Percentiles rank a stretch among this genome's conserved stretches.
These are phyloP conservation scores for Talaromyces proteolyticus DNA, from an alignment of 495 filamentous ascomycete species.

Conservation along the genomic window DNA sequence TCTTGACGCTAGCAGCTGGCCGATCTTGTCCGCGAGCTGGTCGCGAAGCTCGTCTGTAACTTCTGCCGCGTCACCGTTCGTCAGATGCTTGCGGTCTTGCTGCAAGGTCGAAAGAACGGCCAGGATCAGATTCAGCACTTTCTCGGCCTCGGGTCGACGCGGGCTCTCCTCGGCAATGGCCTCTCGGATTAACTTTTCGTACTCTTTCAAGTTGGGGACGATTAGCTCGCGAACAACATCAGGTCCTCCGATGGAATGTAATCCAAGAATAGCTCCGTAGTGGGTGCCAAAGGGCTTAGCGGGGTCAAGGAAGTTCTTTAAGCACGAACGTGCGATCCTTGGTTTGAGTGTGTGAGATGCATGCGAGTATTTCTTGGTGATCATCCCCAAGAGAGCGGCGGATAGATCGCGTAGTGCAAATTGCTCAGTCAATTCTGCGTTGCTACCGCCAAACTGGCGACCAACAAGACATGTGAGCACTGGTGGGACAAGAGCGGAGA, in stretches of 20 bases:
- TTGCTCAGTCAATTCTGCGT: constrained; percentile 49
- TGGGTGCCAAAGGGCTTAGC: constrained; percentile 71
- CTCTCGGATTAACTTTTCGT: constrained; percentile 65
- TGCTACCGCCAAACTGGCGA: constrained; percentile 63
- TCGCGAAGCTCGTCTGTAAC: constrained; percentile 49
- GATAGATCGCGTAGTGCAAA: constrained; percentile 80
- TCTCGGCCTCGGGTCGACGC: constrained; percentile 53
- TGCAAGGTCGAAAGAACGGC: constrained; percentile 49
- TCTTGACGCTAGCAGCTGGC: constrained; percentile 45
- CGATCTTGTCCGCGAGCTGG: constrained; percentile 53
- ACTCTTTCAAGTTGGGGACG: constrained; percentile 72
- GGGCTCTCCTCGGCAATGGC: constrained; percentile 52
- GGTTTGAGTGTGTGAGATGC: constrained; percentile 74
- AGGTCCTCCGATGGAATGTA: constrained; percentile 66
- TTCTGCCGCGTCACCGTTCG: constrained; percentile 37
- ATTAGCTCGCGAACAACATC: constrained; percentile 77
- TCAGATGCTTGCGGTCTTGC: constrained; percentile 22
- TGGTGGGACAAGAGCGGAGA: constrained; percentile 76
- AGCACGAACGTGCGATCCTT: constrained; percentile 81
- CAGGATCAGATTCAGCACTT: constrained; percentile 54
- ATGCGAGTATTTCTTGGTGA: constrained; percentile 68
- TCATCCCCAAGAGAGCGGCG: constrained; percentile 66
- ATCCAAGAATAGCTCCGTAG: constrained; percentile 78
- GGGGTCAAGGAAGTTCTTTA: constrained; percentile 86
- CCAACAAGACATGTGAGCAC: constrained; percentile 88